A percentile compares a stretch with the other conserved stretches of the same genome.
Evolutionary conservation across 2,329 filamentous ascomycete genomes (phyloP).

Genomic region (Ceratocystiopsis minuta): DNA sequence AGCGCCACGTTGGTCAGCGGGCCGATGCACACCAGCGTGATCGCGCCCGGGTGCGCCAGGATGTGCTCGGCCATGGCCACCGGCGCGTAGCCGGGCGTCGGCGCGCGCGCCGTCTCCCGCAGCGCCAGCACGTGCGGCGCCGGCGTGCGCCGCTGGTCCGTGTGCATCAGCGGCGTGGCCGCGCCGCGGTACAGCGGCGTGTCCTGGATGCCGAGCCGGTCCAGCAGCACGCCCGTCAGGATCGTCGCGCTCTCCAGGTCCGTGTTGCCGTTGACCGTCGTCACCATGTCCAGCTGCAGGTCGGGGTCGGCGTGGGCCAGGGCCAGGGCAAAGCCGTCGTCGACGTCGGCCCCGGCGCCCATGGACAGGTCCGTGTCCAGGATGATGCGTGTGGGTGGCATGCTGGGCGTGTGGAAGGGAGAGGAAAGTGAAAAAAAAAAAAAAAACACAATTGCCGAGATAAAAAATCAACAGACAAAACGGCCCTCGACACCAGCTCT

Average conservation of each 20-base stretch:
- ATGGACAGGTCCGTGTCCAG: conserved; percentile 1
- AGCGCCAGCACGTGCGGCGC: conserved; percentile 1
- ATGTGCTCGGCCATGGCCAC: conserved; percentile 1
- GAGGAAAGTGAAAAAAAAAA: no score
- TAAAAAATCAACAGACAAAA: no score
- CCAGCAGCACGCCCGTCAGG: background rate
- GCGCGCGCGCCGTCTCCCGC: background rate
- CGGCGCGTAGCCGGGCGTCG: background rate
- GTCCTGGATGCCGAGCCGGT: background rate
- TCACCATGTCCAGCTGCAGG: background rate
- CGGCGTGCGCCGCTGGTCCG: background rate
- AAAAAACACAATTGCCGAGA: no score
- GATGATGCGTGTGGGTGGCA: conserved; percentile 1
- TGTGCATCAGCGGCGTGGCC: background rate
- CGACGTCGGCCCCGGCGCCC: conserved; percentile 1
- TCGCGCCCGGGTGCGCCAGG: conserved; percentile 1
- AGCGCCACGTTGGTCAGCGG: conserved; percentile 1
- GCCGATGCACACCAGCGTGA: conserved; percentile 1
- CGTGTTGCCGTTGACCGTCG: background rate
- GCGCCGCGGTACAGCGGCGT: background rate
- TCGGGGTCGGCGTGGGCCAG: background rate
- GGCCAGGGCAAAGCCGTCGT: conserved; percentile 1
- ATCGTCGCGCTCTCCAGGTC: background rate
- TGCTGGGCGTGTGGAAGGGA: background rate
- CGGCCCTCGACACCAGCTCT: no score